Base-by-base conservation (phyloP, 306 rosid species). In the Potentilla sterilis region DNA sequence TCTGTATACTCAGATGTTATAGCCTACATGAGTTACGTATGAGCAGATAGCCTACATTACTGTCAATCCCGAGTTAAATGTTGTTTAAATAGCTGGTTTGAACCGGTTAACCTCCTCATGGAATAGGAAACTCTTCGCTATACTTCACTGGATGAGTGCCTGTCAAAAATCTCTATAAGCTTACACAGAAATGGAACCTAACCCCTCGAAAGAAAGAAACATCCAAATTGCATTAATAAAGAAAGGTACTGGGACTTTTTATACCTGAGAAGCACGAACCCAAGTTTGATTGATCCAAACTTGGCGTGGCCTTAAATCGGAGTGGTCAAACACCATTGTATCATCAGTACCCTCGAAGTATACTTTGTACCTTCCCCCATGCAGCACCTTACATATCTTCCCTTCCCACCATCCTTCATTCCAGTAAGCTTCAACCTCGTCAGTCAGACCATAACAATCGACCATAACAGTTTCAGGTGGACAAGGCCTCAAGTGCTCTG, bases 331-430 rank as follows among this genome's bases (percentile, higher is more conserved):
- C 76, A 82, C 86, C 40, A 82, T 15, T 11, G 84, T 77, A 22
- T 89, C 93, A 8, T 77, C 67, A 7, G 73, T 73, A 74, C 35
- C 78, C 49, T 82, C 74, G 41, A 89, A 92, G 85, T 79, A 88
- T 49, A 92, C 89, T 69, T 52, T 66, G 76, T 86, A 92, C 73
- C 68, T 85, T 28, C 82, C 83, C 37, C 80, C 73, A 5, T 63
- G 62, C 10, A 89, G 84, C 67, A 88, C 81, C 79, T 79, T 84
- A 47, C 83, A 22, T 71, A 92, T 76, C 81, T 81, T 84, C 72
- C 97, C 96, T 10, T 82, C 86, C 97, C 96, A 92, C 97, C 96
- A 92, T 3, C 93, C 89, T 0, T 92, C 97, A 12, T 86, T 88
- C 77, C 80, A 52, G 28, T 63, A 65, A 14, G 93, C 91, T 65